Base-by-base conservation (phyloP, 768 basidiomycete species). In the Psilocybe cubensis region DNA sequence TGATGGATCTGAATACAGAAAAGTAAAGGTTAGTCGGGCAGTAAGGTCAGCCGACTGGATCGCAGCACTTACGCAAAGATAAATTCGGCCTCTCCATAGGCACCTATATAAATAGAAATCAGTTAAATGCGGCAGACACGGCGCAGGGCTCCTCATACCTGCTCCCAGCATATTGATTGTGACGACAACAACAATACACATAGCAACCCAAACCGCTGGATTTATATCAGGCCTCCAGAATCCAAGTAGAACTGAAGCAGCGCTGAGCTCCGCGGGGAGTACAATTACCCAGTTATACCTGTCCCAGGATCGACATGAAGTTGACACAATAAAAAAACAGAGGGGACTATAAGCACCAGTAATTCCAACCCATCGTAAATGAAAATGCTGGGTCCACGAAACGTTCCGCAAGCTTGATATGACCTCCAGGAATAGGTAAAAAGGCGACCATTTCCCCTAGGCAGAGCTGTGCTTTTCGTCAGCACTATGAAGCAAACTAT, bases 11-110 rank as follows among this genome's bases (percentile, higher is more conserved):
- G 29, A 46, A 27, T 29, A 3, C 84, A 78, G 29, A 48, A 47
- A 31, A 40, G 17, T 41, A 23, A 40, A 48, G 14, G 24, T 38
- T 12, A 59, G 17, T 31, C 27, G 24, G 3, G 9, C 9, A 10
- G 10, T 10, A 14, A 24, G 8, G 18, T 33, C n/a, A 23, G 17
- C 18, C 11, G 14, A 46, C 7, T 20, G 48, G 28, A 7, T 20
- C 29, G 10, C 20, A 29, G 25, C 79, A 65, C 84, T 69, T 59
- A 88, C 79, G 92, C 92, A 68, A 95, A 95, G 47, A 86, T 78
- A 67, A 96, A 96, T 71, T 95, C 94, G 6, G 85, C 85, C 71
- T 94, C 92, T 31, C 91, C 90, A 64, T 93, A 93, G 25, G 83
- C 89, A 61, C 85, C 81, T 79, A 56, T 17, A 1, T 41, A 45